Evolutionary conservation across 75 land plant species (phyloP).

Genomic region (Cupressus sempervirens): DNA sequence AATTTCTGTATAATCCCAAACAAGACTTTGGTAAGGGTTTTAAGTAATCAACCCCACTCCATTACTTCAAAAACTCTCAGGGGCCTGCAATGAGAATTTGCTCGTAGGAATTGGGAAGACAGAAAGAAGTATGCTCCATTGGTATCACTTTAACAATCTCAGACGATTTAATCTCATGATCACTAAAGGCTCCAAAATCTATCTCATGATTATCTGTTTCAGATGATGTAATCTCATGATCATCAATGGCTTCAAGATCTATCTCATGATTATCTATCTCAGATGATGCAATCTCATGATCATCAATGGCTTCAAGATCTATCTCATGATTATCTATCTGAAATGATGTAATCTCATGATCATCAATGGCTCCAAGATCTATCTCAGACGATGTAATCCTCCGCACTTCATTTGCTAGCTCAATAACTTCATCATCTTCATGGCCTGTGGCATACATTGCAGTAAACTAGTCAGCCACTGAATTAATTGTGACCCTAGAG

Average conservation of each 20-base stretch:
- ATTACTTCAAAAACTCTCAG: not conserved
- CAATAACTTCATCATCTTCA: slow-evolving; percentile 47
- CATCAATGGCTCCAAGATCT: slow-evolving; percentile 9
- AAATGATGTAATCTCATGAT: not conserved
- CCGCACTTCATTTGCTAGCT: slow-evolving; percentile 75
- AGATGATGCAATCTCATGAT: not conserved
- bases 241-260: slow-evolving; percentile 11
- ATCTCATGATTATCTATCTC: too few relatives aligned
- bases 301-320: slow-evolving; percentile 11
- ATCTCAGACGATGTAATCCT: slow-evolving; percentile 16
- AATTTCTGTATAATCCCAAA: not conserved
- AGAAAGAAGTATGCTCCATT: not conserved
- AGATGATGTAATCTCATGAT: not conserved
- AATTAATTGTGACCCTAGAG: not conserved
- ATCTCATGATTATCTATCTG: too few relatives aligned
- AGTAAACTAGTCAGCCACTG: not conserved
- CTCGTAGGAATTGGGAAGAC: not conserved
- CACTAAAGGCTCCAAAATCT: slow-evolving; percentile 12
- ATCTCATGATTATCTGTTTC: not conserved
- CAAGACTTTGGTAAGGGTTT: not conserved
- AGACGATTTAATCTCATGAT: not conserved
- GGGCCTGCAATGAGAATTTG: not conserved
- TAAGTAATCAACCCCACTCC: not conserved
- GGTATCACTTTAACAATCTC: not conserved
- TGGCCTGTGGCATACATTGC: slow-evolving; percentile 35